Base-by-base conservation (phyloP, 169 alveolate species). In the Eimeria sp. region DNA sequence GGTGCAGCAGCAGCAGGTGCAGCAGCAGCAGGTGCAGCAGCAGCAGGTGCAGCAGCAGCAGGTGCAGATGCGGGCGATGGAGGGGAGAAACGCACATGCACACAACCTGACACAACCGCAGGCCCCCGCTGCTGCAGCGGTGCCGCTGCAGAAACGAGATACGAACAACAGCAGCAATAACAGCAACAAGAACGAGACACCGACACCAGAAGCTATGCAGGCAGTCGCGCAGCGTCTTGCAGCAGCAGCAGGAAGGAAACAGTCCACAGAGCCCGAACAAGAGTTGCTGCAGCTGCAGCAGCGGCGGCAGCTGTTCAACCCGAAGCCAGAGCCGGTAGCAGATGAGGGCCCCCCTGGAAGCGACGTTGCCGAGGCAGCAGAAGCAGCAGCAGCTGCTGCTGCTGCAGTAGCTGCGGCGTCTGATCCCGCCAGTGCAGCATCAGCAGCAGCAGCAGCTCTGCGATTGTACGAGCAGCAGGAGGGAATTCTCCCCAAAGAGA, bases 311-410 rank as follows among this genome's bases (percentile, higher is more conserved):
- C 92, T 83, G 22, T 27, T 83, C 45, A 51, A 83, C 7, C 92
- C 54, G 25, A 6, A 49, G 54, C 76, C 43, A 14, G 92, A 83
- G 75, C 72, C 45, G 14, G 67, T 47, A 45, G 54, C 49, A 25
- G 92, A 54, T 72, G 92, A 83, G 72, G 49, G 72, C 40, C 89
- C 65, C 63, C 89, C 89, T 43, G 89, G 14, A 25, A 78, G 89
- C 47, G 89, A 78, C 34, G 30, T 78, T 27, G 89, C 89, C 14
- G 89, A 78, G 30, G 89, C 58, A 78, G 89, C 67, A 20, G 89
- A 78, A 27, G 89, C 58, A 78, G 89, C 89, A 78, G 89, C 61
- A 18, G 89, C 89, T 5, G 75, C 76, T 7, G 92, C 72, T 22
- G 92, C 72, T 1, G 92, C 75, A 13, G 92, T 51, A 16, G 92